Evolutionary conservation across 2,329 filamentous ascomycete species (phyloP).

Genomic region (Ceratocystis huliohia): DNA sequence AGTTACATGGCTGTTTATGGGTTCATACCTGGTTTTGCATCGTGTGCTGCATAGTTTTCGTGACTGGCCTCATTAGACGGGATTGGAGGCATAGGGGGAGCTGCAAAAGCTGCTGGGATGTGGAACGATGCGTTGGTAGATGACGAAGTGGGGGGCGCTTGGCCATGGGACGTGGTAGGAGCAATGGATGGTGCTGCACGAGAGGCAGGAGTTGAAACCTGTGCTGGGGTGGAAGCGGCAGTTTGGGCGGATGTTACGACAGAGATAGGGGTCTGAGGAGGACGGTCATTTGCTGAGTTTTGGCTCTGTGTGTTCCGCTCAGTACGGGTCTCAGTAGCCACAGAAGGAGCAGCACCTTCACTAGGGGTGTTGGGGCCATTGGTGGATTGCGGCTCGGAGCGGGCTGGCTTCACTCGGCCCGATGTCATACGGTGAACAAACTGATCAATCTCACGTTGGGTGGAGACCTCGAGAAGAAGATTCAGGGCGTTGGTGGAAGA

Average conservation of each 20-base stretch:
- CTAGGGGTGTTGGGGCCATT: slow-evolving; percentile 1
- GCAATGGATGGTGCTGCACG: slow-evolving; percentile 10
- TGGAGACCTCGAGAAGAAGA: slow-evolving; percentile 72
- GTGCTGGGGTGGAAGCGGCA: slow-evolving; percentile 12
- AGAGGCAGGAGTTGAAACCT: slow-evolving; percentile 17
- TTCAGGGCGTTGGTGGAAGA: slow-evolving; percentile 71
- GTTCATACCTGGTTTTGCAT: slow-evolving; percentile 24
- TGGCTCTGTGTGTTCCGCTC: not conserved
- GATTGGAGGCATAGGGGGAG: slow-evolving; percentile 19
- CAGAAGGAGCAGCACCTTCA: slow-evolving; percentile 6
- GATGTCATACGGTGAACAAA: slow-evolving; percentile 41
- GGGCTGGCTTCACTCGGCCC: slow-evolving; percentile 27
- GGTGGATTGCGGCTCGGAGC: slow-evolving; percentile 24
- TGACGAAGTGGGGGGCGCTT: slow-evolving; percentile 13
- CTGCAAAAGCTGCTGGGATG: slow-evolving; percentile 15
- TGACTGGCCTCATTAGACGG: slow-evolving; percentile 31
- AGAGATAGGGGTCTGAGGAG: slow-evolving; percentile 18
- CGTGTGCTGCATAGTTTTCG: slow-evolving; percentile 30
- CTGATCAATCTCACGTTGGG: slow-evolving; percentile 70
- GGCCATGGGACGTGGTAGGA: slow-evolving; percentile 16
- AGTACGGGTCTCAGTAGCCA: not conserved
- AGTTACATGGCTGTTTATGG: not conserved
- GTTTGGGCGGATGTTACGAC: slow-evolving; percentile 15
- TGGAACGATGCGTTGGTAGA: slow-evolving; percentile 13
- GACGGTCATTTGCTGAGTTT: not conserved